phyloP scores from a whole-genome alignment of 331 rosid species.

The Saraca asoca region DNA sequence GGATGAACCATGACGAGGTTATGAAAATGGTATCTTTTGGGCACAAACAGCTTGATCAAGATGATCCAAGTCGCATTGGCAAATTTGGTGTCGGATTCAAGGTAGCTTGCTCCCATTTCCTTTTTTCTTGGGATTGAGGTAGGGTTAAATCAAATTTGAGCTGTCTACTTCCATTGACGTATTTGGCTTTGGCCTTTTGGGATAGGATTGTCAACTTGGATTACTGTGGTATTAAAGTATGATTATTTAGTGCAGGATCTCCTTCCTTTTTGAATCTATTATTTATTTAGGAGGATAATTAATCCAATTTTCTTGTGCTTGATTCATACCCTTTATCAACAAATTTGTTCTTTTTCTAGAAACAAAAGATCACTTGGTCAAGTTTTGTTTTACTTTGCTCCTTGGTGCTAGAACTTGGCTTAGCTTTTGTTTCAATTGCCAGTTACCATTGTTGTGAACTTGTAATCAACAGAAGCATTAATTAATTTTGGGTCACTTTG shows the following conservation, averaged over 20 bases:
- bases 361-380: background rate
- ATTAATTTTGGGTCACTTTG: slow-evolving; percentile 4
- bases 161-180: too few species aligned
- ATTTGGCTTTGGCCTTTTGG: background rate
- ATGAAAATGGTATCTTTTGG: slow-evolving; percentile 56
- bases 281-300: background rate
- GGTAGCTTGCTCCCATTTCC: slow-evolving; percentile 31
- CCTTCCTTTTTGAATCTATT: background rate
- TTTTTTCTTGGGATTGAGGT: too few species aligned
- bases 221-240: background rate
- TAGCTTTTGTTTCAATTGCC: slow-evolving; percentile 10
- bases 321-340: background rate
- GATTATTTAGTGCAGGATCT: background rate
- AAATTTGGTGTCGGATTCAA: slow-evolving; percentile 66
- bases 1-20: slow-evolving; percentile 56
- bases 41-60: slow-evolving; percentile 43
- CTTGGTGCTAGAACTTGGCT: background rate
- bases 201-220: slow-evolving; percentile 1
- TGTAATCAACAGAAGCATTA: background rate
- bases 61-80: slow-evolving; percentile 50
- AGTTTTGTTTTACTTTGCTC: slow-evolving; percentile 15
- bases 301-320: background rate
- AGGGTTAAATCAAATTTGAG: too few species aligned
- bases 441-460: background rate
- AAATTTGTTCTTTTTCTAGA: background rate